A percentile compares a stretch with the other conserved stretches of the same genome.
Evolutionary conservation across 345 rosid species (phyloP).

Genomic region (Cochlearia excelsa): DNA sequence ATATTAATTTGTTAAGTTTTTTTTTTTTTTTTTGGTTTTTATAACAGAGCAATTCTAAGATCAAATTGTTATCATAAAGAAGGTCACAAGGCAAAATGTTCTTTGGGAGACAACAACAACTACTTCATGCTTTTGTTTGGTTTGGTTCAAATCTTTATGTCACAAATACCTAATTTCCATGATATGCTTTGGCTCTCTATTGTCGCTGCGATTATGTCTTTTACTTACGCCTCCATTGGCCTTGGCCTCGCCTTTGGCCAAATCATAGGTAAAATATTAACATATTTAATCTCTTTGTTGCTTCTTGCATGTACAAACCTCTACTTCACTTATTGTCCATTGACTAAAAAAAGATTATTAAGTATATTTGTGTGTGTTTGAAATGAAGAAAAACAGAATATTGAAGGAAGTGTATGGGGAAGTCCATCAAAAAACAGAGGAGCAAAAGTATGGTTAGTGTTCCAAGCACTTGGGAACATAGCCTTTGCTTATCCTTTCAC

Average conservation of each 20-base stretch:
- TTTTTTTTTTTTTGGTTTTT: slow-evolving; percentile 3
- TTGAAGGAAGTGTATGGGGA: slow-evolving; percentile 61
- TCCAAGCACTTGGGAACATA: slow-evolving; percentile 78
- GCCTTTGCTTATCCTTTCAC: slow-evolving; percentile 79
- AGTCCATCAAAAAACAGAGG: slow-evolving; percentile 50
- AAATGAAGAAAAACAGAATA: slow-evolving; percentile 38
- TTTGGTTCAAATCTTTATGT: slow-evolving; percentile 38
- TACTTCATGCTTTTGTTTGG: slow-evolving; percentile 64
- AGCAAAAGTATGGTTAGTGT: slow-evolving; percentile 59
- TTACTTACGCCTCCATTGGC: slow-evolving; percentile 37
- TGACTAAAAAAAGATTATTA: not conserved
- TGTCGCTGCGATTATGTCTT: slow-evolving; percentile 43
- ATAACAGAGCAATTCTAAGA: slow-evolving; percentile 39
- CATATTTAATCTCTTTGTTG: not conserved
- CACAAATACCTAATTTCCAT: slow-evolving; percentile 51
- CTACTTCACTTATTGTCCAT: not conserved
- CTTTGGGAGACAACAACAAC: slow-evolving; percentile 39
- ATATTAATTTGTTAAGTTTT: slow-evolving; percentile 5
- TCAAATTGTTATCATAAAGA: slow-evolving; percentile 60
- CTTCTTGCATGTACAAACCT: not conserved
- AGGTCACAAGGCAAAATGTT: slow-evolving; percentile 49
- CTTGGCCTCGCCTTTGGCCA: slow-evolving; percentile 34
- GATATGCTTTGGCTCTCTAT: slow-evolving; percentile 37
- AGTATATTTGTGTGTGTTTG: not conserved
- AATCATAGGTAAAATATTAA: slow-evolving; percentile 22